These are phyloP conservation scores for Naematelia aurantialba DNA, from an alignment of 768 basidiomycete genomes.

Conservation along the genomic window DNA sequence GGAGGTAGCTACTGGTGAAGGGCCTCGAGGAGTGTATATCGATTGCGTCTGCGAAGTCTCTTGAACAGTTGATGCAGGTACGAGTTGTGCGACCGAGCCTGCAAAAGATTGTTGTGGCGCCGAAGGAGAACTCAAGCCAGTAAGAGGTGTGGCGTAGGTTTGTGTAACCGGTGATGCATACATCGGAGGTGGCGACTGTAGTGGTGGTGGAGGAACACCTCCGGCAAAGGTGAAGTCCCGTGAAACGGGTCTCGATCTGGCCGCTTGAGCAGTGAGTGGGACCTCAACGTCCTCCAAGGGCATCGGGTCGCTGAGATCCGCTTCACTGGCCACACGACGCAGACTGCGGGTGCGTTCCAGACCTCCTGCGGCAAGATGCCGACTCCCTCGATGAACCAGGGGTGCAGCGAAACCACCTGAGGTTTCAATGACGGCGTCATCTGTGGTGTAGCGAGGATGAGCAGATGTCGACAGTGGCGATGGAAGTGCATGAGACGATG, in stretches of 20 bases:
- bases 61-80: constrained; percentile 1
- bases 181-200: constrained; percentile 10
- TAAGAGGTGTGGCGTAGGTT: neutral
- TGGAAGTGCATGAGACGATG: neutral
- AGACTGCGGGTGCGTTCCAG: constrained; percentile 28
- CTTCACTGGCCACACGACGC: constrained; percentile 40
- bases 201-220: constrained; percentile 32
- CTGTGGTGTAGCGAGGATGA: constrained; percentile 22
- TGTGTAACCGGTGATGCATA: neutral
- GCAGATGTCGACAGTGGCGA: neutral
- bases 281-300: constrained; percentile 8
- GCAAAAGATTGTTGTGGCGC: neutral
- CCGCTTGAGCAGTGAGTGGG: constrained; percentile 32
- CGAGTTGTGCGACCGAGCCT: neutral
- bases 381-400: constrained; percentile 31
- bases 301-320: constrained; percentile 29
- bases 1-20: neutral
- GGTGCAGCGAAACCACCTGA: constrained; percentile 39
- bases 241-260: constrained; percentile 25
- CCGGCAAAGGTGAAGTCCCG: constrained; percentile 43
- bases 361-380: constrained; percentile 34
- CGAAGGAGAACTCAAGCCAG: neutral
- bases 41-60: neutral
- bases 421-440: constrained; percentile 41
- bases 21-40: neutral